Evolutionary conservation across 805 yeast genomes (phyloP), one percentile per base, ranked within the genome.

Genomic region (Candida berthetii): DNA sequence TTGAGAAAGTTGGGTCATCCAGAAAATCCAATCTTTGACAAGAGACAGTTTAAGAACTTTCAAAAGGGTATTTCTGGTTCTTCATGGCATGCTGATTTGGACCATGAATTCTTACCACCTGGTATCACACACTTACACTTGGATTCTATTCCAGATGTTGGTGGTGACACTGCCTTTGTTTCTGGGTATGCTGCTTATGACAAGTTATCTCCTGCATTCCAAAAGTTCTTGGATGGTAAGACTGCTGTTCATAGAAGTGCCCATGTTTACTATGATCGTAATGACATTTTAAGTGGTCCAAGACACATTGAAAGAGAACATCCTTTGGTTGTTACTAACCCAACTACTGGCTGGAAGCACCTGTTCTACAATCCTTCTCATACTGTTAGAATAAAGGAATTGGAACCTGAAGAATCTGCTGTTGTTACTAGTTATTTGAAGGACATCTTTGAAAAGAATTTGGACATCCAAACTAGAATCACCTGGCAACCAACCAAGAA

Each of bases 341-440:
- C 84, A 7, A 78, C 69, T 14, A 78, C 83, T 35, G 81, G 81
- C 22, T 72, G 79, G 80, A 78, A 78, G 58, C 61, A 76, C 2
- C 57, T 77, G 48, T 76, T 62, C 45, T 77, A 74, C 35, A 75
- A 74, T 59, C 65, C 77, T 41, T 54, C 63, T 9, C 66, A 66
- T 67, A 73, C 78, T 13, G 60, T 53, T 24, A 63, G 74, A 44
- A 76, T 76, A 42, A 65, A 71, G 15, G 82, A 76, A 1, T 63
- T 76, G 35, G 68, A 69, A 39, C 69, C 71, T 19, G 71, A 57
- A 37, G 82, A 76, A 58, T 65, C 72, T 10, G 66, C 65, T 22
- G 42, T 68, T 6, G 64, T 76, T 40, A 63, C 74, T 49, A 59
- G 66, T 29, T 72, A 72, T 48, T 60, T 76, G 29, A 68, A 52